A percentile compares a stretch with the other conserved stretches of the same genome.
Conservation (phyloP, 2,329 filamentous ascomycete genomes). For the Pseudogymnoascus sp. region DNA sequence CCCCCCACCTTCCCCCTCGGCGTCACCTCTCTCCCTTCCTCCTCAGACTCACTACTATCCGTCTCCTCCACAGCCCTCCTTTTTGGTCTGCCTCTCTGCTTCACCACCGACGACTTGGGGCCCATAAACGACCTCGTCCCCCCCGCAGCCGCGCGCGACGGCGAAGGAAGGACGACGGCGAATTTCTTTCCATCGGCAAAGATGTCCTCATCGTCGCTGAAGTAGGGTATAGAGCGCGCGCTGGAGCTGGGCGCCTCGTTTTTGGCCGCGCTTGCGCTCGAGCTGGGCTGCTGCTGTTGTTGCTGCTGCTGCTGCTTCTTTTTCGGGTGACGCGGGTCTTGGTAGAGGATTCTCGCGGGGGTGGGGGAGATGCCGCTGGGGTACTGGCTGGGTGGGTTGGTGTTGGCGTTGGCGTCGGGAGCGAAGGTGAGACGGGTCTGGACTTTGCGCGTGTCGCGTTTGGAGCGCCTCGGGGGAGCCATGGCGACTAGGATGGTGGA, state of each 20-base stretch:
- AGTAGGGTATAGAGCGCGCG: background rate
- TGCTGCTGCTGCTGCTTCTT: background rate
- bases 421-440: background rate
- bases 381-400: background rate
- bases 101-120: background rate
- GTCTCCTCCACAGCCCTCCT: background rate
- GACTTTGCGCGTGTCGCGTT: background rate
- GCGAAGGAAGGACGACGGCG: background rate
- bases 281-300: background rate
- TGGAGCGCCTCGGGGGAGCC: background rate
- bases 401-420: background rate
- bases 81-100: background rate
- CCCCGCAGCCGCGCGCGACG: background rate
- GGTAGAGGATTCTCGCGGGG: background rate
- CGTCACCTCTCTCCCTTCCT: background rate
- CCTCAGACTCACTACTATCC: background rate
- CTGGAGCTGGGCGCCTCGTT: background rate
- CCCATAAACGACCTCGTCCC: background rate
- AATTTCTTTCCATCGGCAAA: slow-evolving; percentile 2
- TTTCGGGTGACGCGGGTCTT: background rate
- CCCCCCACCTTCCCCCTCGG: background rate
- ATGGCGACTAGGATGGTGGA: background rate
- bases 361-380: background rate
- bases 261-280: background rate
- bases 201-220: background rate